Evolutionary conservation across 768 basidiomycete species (phyloP).

Genomic region (Russula abietina): DNA sequence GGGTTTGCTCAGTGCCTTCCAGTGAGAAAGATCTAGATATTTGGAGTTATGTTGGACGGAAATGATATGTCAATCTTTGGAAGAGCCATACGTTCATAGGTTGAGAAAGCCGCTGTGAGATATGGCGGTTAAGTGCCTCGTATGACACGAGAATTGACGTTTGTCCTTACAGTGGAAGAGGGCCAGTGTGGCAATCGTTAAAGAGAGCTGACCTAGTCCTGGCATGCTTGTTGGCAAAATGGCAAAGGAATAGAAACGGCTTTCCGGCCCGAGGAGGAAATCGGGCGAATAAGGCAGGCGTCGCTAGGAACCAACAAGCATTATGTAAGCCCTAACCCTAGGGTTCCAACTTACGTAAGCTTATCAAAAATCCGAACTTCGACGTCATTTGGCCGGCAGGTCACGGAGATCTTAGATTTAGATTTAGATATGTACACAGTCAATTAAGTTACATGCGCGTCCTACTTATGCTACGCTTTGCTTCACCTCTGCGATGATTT

Average conservation of each 20-base stretch:
- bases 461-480: too few species aligned
- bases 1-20: conserved; percentile 72
- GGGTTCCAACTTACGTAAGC: too few species aligned
- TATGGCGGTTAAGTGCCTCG: neutral
- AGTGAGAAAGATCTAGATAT: conserved; percentile 58
- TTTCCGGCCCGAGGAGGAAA: neutral
- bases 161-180: conserved; percentile 21
- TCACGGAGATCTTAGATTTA: too few species aligned
- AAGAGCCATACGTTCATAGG: conserved; percentile 62
- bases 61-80: neutral
- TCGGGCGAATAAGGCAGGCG: neutral
- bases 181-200: conserved; percentile 12
- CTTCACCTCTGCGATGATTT: too few species aligned
- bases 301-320: too few species aligned
- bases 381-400: too few species aligned
- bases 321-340: too few species aligned
- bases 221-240: conserved; percentile 11
- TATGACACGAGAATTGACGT: neutral
- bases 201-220: conserved; percentile 12
- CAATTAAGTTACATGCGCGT: too few species aligned
- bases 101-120: conserved; percentile 64
- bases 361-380: too few species aligned
- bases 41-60: conserved; percentile 2
- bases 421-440: too few species aligned
- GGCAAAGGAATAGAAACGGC: too few species aligned